These are phyloP conservation scores for Aspergillus bridgeri DNA, from an alignment of 495 filamentous ascomycete species.

Conservation along the genomic window DNA sequence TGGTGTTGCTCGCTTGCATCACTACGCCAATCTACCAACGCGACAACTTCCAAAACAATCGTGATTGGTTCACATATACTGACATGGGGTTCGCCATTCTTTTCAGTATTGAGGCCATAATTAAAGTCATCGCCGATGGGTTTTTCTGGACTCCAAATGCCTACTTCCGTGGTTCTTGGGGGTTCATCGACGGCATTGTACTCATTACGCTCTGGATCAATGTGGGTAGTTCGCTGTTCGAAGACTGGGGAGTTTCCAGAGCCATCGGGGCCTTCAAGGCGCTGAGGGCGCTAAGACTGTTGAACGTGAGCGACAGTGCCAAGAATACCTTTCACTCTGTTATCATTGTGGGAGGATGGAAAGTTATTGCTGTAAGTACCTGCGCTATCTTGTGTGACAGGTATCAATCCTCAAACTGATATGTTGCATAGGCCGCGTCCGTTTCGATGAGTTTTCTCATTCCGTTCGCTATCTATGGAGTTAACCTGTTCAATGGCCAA, in stretches of 20 bases:
- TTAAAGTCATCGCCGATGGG: constrained; percentile 95
- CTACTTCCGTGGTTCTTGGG: constrained; percentile 95
- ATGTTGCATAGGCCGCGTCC: constrained; percentile 61
- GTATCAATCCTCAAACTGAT: constrained; percentile 5
- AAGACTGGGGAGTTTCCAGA: constrained; percentile 77
- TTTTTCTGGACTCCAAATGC: constrained; percentile 98
- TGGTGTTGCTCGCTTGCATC: constrained; percentile 93
- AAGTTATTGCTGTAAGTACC: constrained; percentile 63
- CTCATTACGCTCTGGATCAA: constrained; percentile 95
- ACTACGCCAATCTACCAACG: constrained; percentile 93
- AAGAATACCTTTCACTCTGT: constrained; percentile 96
- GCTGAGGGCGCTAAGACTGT: constrained; percentile 82
- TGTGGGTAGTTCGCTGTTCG: constrained; percentile 73
- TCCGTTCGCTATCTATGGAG: constrained; percentile 91
- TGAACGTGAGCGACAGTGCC: constrained; percentile 96
- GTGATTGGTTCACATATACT: constrained; percentile 92
- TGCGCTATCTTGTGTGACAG: not conserved
- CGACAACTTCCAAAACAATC: constrained; percentile 69
- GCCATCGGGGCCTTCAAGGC: constrained; percentile 97
- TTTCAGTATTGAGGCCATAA: constrained; percentile 81
- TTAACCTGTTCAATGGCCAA: constrained; percentile 88
- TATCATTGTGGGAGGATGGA: constrained; percentile 88
- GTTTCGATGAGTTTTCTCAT: constrained; percentile 93
- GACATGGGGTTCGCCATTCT: constrained; percentile 86
- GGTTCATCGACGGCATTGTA: constrained; percentile 91